These are phyloP conservation scores for Solanum hybrid DNA, from an alignment of 305 asterid genomes.

Conservation along the genomic window DNA sequence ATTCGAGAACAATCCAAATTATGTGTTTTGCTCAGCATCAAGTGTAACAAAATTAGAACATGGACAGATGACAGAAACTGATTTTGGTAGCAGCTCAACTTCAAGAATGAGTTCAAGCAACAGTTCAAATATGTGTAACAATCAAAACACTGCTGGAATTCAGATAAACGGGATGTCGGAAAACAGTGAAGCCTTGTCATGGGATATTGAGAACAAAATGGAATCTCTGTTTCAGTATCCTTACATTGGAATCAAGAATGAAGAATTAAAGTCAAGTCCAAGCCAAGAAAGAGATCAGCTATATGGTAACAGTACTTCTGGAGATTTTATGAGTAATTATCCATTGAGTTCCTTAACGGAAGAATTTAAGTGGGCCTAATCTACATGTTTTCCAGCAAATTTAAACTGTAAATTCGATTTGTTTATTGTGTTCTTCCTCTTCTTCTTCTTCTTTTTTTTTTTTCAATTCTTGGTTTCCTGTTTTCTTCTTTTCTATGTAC, in stretches of 20 bases:
- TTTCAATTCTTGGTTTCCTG: background rate
- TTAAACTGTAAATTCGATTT: conserved; percentile 8
- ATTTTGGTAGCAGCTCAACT: conserved; percentile 16
- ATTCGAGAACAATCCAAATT: conserved; percentile 8
- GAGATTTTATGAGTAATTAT: conserved; percentile 15
- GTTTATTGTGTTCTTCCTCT: background rate
- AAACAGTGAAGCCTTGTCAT: conserved; percentile 1
- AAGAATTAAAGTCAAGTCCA: conserved; percentile 5
- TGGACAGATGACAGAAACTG: conserved; percentile 19
- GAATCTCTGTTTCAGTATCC: conserved; percentile 17
- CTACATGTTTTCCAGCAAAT: conserved; percentile 33
- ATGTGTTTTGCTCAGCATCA: conserved; percentile 36
- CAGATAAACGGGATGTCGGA: conserved; percentile 1
- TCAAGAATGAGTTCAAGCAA: conserved; percentile 32
- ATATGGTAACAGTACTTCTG: conserved; percentile 14
- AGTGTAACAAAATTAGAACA: conserved; percentile 26
- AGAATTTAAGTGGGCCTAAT: conserved; percentile 16
- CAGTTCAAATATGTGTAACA: conserved; percentile 16
- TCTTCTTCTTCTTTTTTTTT: background rate
- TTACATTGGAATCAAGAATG: conserved; percentile 15
- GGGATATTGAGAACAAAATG: conserved; percentile 18
- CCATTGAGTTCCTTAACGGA: conserved; percentile 18
- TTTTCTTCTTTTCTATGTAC: background rate
- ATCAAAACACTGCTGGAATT: conserved; percentile 7
- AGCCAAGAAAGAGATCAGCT: conserved; percentile 19